phyloP scores from a whole-genome alignment of 768 basidiomycete genomes.

The Mycena venus region DNA sequence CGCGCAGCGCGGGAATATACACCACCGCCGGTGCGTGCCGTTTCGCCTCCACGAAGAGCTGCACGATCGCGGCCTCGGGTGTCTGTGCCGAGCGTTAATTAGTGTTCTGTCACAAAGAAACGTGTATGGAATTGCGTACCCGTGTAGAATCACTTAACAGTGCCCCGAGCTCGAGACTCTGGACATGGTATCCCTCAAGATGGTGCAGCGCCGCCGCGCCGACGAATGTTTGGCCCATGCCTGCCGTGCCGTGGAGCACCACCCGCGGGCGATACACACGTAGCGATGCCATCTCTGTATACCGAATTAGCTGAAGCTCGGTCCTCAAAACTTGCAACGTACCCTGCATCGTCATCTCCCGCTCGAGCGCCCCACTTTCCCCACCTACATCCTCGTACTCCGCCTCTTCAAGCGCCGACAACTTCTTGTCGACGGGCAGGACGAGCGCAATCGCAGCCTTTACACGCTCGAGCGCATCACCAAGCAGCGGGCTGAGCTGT shows the following conservation, averaged over 20 bases:
- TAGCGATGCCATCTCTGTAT: slow-evolving; percentile 88
- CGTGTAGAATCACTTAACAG: slow-evolving; percentile 91
- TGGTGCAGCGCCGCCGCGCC: slow-evolving; percentile 94
- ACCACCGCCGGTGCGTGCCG: slow-evolving; percentile 96
- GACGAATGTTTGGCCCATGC: slow-evolving; percentile 93
- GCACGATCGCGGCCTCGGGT: slow-evolving; percentile 92
- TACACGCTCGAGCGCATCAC: slow-evolving; percentile 75
- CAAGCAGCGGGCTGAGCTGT: slow-evolving; percentile 87
- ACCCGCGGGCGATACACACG: slow-evolving; percentile 93
- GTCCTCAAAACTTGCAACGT: slow-evolving; percentile 39
- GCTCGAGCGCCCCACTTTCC: slow-evolving; percentile 87
- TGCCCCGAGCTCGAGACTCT: slow-evolving; percentile 91
- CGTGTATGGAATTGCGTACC: slow-evolving; percentile 59
- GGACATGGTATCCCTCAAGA: slow-evolving; percentile 95
- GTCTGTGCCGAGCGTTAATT: slow-evolving; percentile 63
- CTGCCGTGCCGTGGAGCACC: slow-evolving; percentile 81
- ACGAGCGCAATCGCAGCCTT: slow-evolving; percentile 80
- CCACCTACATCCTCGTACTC: slow-evolving; percentile 86
- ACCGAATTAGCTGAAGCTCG: slow-evolving; percentile 16
- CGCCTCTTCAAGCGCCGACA: slow-evolving; percentile 93
- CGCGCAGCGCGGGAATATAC: slow-evolving; percentile 90
- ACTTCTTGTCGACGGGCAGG: slow-evolving; percentile 85
- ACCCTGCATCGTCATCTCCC: slow-evolving; percentile 93
- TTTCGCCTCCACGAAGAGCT: slow-evolving; percentile 96
- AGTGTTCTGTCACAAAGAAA: neutral